Evolutionary conservation across 208 protist genomes (phyloP), one percentile per base, ranked within the genome.

Genomic region (Novymonas esmeraldas): DNA sequence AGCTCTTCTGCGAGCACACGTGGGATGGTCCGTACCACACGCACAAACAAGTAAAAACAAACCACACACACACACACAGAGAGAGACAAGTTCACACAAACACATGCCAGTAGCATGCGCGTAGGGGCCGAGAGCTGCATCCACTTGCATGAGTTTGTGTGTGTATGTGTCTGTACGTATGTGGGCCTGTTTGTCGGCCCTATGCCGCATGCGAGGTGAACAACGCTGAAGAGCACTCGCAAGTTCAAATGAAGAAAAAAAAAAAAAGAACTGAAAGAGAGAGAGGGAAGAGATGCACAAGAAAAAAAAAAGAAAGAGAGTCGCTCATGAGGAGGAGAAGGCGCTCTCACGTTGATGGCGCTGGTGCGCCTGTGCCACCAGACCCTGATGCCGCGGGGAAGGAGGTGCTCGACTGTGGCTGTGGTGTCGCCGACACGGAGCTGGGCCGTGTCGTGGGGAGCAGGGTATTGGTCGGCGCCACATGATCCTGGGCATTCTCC

Each of bases 241-340:
- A n/a, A n/a, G n/a, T n/a, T n/a, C n/a, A n/a, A n/a, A n/a, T n/a
- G 6, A 57, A 41, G 22, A 29, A 42, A 57, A 70, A 62, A 58
- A 48, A 64, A 33, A 63, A 39, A 26, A 39, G 10, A 58, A 52
- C 42, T 41, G 7, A n/a, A 22, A 34, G 9, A 41, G 45, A 16
- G 13, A 55, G 22, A 39, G 42, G 36, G 16, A 57, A 24, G 38
- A 36, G 33, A 22, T 0, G 31, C 29, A 18, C 26, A 34, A 22
- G n/a, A 45, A 22, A 29, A 0, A 18, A 39, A 56, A 6, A 56
- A 39, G 9, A 22, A 36, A 18, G 16, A 56, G 20, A 20, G n/a
- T 1, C 0, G 52, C 52, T n/a, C n/a, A n/a, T n/a, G n/a, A n/a
- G n/a, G n/a, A n/a, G n/a, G n/a, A n/a, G n/a, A n/a, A n/a, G n/a